Base-by-base conservation (phyloP, 1,284 basidiomycete genomes). In the Phlebopus sp. region DNA sequence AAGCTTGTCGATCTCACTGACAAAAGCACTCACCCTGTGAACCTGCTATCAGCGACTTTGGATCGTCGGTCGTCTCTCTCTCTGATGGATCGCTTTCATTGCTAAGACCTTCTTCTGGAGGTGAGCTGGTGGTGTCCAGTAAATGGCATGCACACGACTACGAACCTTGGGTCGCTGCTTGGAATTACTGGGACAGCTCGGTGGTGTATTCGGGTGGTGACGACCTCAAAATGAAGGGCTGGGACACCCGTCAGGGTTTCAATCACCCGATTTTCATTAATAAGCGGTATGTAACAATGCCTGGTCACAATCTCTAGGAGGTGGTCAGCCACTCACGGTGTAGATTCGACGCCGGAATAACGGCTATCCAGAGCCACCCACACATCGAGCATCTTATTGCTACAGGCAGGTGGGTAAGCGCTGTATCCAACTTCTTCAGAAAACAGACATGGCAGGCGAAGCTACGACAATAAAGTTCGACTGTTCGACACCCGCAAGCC, bases 131-230 rank as follows among this genome's bases (percentile, higher is more conserved):
- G 0, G 63, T 85, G 1, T 67, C 68, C 2, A 64, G 77, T 14
- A 73, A 71, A 2, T 99, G 96, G 95, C 71, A 79, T 48, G 96
- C 92, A 5, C 97, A 99, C 63, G 92, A 94, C 51, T 86, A 84
- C 59, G 97, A 99, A 64, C 90, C 96, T 0, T 99, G 97, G 97
- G 85, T 93, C 40, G 83, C 86, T 0, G 85, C 90, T 0, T 99
- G 91, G 83, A 82, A 97, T 62, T 86, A 88, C 56, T 94, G 90
- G 86, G 70, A 91, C 51, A 69, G 74, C 0, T 81, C 83, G 55
- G 67, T 87, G 13, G 74, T 96, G 2, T 97, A 92, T 73, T 94
- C 92, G 13, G 95, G 93, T 88, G 96, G 97, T 0, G 97, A 99
- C 62, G 97, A 99, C 65, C 74, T 92, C 21, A 86, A 79, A 53